Conservation (phyloP, 768 basidiomycete genomes). For the Suillus subluteus region DNA sequence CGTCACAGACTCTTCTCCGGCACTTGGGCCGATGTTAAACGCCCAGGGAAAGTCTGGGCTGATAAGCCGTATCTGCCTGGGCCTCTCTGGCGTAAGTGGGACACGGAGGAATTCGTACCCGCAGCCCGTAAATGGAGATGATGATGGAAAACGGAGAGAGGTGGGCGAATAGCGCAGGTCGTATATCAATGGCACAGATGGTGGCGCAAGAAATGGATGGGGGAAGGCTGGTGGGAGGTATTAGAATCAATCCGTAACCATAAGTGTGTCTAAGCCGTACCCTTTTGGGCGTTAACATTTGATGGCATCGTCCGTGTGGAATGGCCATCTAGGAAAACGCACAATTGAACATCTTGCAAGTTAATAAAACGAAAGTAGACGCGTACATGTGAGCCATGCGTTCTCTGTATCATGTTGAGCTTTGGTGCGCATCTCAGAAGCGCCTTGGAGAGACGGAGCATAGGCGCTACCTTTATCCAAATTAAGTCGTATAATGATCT, state of each 20-base stretch:
- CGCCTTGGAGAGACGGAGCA: neutral
- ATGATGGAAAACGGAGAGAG: slow-evolving; percentile 3
- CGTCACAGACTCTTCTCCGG: neutral
- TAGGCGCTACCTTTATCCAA: neutral
- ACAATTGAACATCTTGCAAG: neutral
- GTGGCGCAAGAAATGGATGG: neutral
- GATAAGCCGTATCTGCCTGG: slow-evolving; percentile 9
- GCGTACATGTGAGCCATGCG: neutral
- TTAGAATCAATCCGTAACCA: neutral
- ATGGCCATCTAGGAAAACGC: neutral
- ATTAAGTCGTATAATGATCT: neutral
- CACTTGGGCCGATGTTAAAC: slow-evolving; percentile 4
- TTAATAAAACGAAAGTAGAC: neutral
- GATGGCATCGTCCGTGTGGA: neutral
- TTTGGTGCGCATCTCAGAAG: neutral
- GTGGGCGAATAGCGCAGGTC: slow-evolving; percentile 9
- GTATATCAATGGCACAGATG: slow-evolving; percentile 4
- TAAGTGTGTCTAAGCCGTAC: neutral
- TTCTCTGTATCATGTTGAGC: slow-evolving; percentile 3
- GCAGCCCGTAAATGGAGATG: slow-evolving; percentile 1
- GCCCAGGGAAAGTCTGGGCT: slow-evolving; percentile 14
- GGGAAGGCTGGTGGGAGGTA: neutral
- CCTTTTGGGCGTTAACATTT: neutral
- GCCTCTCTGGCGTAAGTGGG: slow-evolving; percentile 4
- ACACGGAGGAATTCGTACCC: neutral